Evolutionary conservation across 768 basidiomycete species (phyloP), one percentile per base, ranked within the genome.

Genomic region (Candolleomyces eurysporus): DNA sequence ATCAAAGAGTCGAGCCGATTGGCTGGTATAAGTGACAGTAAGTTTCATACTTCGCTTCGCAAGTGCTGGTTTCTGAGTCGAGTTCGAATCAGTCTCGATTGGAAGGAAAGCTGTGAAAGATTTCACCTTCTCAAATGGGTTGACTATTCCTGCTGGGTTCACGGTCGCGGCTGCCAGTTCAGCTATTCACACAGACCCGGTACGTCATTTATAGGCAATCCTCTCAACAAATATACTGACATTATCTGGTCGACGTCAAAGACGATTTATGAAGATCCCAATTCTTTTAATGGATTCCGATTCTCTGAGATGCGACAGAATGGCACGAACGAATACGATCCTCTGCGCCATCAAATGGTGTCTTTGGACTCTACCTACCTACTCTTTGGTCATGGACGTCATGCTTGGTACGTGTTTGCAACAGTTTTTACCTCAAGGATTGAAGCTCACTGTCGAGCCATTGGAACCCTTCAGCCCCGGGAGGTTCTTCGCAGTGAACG

Each of bases 401-500:
- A 77, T 60, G 73, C 72, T 13, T 77, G 68, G 66, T 71, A 32
- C 16, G 66, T 62, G 13, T 6, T 31, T 21, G 17, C 22, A 14
- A 8, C 13, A 45, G 14, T n/a, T 49, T 31, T 30, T 5, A 40
- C 19, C 14, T 39, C 10, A 17, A 13, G 43, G 16, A 39, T 43
- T 31, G 32, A 16, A n/a, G 26, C 4, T 31, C 32, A 11, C 9
- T 5, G 26, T 26, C 26, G 26, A 26, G 4, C 26, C 26, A 26
- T 26, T 26, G 10, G 19, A 9, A 14, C 36, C 36, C 6, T 36
- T 17, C 48, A 69, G 69, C 54, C 72, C 75, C 22, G 73, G 78
- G 22, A 72, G 80, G 1, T 79, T 80, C 69, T 77, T 82, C 61
- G 79, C 75, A 4, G 73, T 75, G 0, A 71, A 64, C 14, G 75